Evolutionary conservation across 768 basidiomycete genomes (phyloP), one percentile per base, ranked within the genome.

Genomic region (Lentinula sp.): DNA sequence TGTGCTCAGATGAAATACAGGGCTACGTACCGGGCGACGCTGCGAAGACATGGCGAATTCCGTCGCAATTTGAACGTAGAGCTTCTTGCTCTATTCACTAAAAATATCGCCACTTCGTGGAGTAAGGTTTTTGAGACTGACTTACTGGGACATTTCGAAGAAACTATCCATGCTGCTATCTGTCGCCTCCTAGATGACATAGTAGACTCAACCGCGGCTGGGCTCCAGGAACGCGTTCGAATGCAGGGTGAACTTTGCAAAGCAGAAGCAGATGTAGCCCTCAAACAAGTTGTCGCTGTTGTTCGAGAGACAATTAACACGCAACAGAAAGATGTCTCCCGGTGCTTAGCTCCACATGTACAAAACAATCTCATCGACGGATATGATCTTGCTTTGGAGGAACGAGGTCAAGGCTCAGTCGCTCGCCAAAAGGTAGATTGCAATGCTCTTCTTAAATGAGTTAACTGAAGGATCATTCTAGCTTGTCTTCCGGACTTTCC

Each of bases 1-100:
- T 53, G 42, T 34, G 13, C 23, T 49, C 16, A 43, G 15, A 58
- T 9, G 31, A 61, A 4, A 31, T 34, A 45, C 57, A n/a, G 55
- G 37, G 6, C 34, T 54, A 76, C 74, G 16, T 58, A 62, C 45
- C 56, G 59, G 43, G 45, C 65, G 69, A 74, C 83, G 5, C 74
- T 85, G 43, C 77, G 82, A 49, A 82, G 83, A 39, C 78, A 84
- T 63, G 84, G 84, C 4, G 69, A 76, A 6, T 87, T 76, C 72
- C 78, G 82, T 40, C 75, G 77, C n/a, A 82, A 85, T 65, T 73
- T 86, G n/a, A 87, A 86, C 63, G 76, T 80, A 3, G 84, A 86
- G 62, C 70, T 87, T 1, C 71, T 81, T 39, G 76, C 75, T 18
- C 85, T 85, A 1, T 83, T 87, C 69, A 85, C 84, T 1, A 75